Base-by-base conservation (phyloP, 208 protist species). In the Kentomonas sorsogonicus region DNA sequence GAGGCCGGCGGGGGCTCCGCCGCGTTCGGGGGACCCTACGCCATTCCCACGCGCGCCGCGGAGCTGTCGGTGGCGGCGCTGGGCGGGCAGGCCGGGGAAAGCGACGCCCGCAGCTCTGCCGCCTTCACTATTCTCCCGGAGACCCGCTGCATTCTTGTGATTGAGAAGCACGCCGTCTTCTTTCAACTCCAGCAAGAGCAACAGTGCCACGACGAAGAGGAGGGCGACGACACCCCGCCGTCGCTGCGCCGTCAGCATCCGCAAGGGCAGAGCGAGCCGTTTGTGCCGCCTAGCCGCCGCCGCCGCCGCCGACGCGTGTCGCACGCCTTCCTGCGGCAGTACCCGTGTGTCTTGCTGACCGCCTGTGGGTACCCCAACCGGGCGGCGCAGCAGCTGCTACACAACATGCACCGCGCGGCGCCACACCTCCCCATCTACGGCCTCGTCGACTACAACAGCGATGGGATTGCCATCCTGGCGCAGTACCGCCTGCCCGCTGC, bases 101-200 rank as follows among this genome's bases (percentile, higher is more conserved):
- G 23, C 1, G 20, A 11, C 1, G 2, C 23, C 22, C 13, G 27
- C 5, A 38, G n/a, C 7, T 3, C 26, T 15, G 13, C 39, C 1
- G 60, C 66, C 22, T 85, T 85, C 53, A 44, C 45, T 18, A 30
- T 93, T 13, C 45, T 59, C 22, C 31, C 64, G 2, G 33, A 82
- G 25, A 79, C 74, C 44, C 79, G 83, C 38, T 82, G 65, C 26
- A 81, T 94, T 48, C 25, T 94, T 16, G 81, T 94, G n/a, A 65
- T 94, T 6, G 83, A 94, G 63, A 94, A 94, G 58, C 78, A 94
- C 60, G 80, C 87, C 0, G 73, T 91, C 2, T 91, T 88, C 38
- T 68, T 71, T 29, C 73, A 79, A 7, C 67, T 94, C 18, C 75
- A 89, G 65, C 67, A 81, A 18, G 78, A 83, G 27, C n/a, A n/a